Base-by-base conservation (phyloP, 1,284 basidiomycete species). In the Sparassis latifolia region DNA sequence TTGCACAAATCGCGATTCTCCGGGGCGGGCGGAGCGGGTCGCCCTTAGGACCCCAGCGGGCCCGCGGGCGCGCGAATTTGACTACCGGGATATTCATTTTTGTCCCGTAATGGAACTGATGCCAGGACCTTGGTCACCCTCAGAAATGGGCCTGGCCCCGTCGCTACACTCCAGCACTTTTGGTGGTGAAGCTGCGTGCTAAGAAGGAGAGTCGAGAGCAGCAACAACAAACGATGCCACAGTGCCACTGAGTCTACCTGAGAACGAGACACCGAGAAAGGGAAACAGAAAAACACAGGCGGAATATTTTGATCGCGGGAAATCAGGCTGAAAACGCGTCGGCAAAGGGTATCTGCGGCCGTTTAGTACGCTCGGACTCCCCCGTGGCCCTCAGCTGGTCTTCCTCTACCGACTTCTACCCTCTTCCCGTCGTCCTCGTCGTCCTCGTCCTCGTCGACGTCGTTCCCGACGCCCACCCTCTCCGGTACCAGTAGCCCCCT, bases 361-460 rank as follows among this genome's bases (percentile, higher is more conserved):
- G 56, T 53, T 58, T 59, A 56, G 55, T 54, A 47, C 46, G 45
- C 47, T 50, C 51, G 47, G 31, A 39, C 45, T 47, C 5, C 28
- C 44, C 52, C 57, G 57, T 57, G 58, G 51, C 57, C 58, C 60
- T 58, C 58, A 55, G 58, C 60, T 58, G 56, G 38, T 43, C 56
- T 42, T 27, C 28, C 40, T 27, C 53, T 55, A 52, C 52, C 48
- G 20, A 20, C 20, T 20, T 20, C 20, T 20, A 44, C 52, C 56
- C 54, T 58, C 60, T 42, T 47, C 50, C 46, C 50, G 42, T 31
- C 51, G 49, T 42, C 50, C 39, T 49, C 42, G 39, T 44, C 50
- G 39, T 43, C 29, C 29, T 55, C 29, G 4, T 42, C 32, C 45
- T 27, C 45, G 30, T 43, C 31, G 28, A 20, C 27, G 10, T 27